Percentiles rank a stretch among this genome's conserved stretches.
These are phyloP conservation scores for Cercospora canescens DNA, from an alignment of 2,329 filamentous ascomycete genomes.

Conservation along the genomic window DNA sequence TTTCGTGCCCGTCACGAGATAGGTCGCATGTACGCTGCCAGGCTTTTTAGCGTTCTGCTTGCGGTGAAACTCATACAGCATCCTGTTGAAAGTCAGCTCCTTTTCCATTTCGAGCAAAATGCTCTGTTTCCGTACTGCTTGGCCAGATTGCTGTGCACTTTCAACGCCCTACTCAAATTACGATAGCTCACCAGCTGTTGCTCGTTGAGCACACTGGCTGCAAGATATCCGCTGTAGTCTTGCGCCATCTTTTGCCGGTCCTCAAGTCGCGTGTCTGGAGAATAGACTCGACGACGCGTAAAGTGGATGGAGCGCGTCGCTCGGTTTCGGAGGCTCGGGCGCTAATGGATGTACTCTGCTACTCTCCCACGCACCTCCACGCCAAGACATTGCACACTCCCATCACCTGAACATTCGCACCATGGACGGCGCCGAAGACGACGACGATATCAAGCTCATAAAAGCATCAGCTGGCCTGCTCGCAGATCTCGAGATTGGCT, in stretches of 20 bases:
- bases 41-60: constrained; percentile 74
- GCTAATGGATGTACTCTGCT: neutral
- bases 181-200: constrained; percentile 84
- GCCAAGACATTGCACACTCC: neutral
- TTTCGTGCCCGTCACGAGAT: constrained; percentile 75
- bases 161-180: constrained; percentile 75
- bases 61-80: constrained; percentile 82
- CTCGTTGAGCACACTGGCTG: constrained; percentile 74
- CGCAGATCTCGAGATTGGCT: constrained; percentile 39
- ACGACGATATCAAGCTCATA: constrained; percentile 48
- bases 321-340: neutral
- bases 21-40: constrained; percentile 84
- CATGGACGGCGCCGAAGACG: constrained; percentile 31
- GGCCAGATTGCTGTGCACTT: constrained; percentile 80
- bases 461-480: constrained; percentile 42
- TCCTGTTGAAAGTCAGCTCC: constrained; percentile 54
- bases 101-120: neutral
- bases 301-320: constrained; percentile 7
- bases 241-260: constrained; percentile 44
- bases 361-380: neutral
- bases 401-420: neutral
- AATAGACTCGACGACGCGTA: constrained; percentile 7
- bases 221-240: constrained; percentile 68
- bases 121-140: constrained; percentile 67
- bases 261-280: neutral